A percentile compares a stretch with the other conserved stretches of the same genome.
Conservation (phyloP, 352 stramenopile species). For the Phytophthora sp. region DNA sequence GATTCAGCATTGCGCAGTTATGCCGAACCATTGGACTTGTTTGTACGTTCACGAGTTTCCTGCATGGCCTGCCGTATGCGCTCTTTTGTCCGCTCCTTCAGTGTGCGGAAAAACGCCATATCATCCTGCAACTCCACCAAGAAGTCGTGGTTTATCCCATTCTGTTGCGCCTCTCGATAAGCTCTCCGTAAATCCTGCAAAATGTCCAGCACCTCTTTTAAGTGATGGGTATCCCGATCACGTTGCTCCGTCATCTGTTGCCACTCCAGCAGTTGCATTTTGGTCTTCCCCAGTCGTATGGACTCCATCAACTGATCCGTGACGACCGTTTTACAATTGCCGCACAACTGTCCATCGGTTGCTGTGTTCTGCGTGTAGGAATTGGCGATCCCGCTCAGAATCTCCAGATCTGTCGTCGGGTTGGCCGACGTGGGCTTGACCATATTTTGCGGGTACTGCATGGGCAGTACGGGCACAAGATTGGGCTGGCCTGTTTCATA, state of each 20-base stretch:
- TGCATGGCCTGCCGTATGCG: slow-evolving; percentile 69
- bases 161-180: slow-evolving; percentile 56
- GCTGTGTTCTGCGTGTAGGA: slow-evolving; percentile 70
- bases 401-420: slow-evolving; percentile 72
- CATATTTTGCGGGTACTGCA: slow-evolving; percentile 61
- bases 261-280: slow-evolving; percentile 71
- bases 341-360: slow-evolving; percentile 61
- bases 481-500: slow-evolving; percentile 54
- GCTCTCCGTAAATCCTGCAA: slow-evolving; percentile 55
- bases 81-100: slow-evolving; percentile 78
- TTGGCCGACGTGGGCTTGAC: slow-evolving; percentile 34
- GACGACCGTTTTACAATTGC: slow-evolving; percentile 66
- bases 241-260: slow-evolving; percentile 59
- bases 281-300: slow-evolving; percentile 69
- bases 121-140: slow-evolving; percentile 71
- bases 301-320: slow-evolving; percentile 81
- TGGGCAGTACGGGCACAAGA: slow-evolving; percentile 60
- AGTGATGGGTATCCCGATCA: slow-evolving; percentile 67
- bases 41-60: slow-evolving; percentile 37
- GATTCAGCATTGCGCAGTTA: too few species aligned
- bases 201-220: slow-evolving; percentile 65
- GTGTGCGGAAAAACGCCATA: slow-evolving; percentile 69
- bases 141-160: slow-evolving; percentile 60
- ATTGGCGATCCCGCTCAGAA: slow-evolving; percentile 85
- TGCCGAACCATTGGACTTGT: slow-evolving; percentile 35